These are phyloP conservation scores for Penicillium sp. DNA, from an alignment of 2,329 filamentous ascomycete genomes.

Conservation along the genomic window DNA sequence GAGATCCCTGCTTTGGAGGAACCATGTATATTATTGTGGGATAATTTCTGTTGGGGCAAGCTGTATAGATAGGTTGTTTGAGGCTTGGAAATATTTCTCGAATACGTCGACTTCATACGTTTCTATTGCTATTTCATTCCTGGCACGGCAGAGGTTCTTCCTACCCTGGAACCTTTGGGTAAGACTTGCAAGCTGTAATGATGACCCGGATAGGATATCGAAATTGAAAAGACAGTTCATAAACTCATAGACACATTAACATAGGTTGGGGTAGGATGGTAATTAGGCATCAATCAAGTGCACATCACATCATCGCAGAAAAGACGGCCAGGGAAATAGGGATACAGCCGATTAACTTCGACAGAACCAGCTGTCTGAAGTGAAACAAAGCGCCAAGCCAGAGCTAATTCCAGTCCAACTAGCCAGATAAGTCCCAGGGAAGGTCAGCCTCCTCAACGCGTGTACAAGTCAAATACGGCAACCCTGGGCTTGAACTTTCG, in stretches of 20 bases:
- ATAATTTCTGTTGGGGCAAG: background rate
- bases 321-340: slow-evolving; percentile 6
- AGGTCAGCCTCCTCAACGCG: slow-evolving; percentile 61
- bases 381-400: background rate
- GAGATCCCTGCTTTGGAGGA: background rate
- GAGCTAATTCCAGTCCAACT: background rate
- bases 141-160: background rate
- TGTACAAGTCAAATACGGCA: slow-evolving; percentile 66
- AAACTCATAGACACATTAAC: slow-evolving; percentile 21
- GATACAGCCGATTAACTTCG: background rate
- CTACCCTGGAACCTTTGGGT: background rate
- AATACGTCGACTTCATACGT: background rate
- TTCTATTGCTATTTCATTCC: background rate
- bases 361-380: slow-evolving; percentile 15
- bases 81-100: background rate
- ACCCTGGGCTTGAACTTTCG: slow-evolving; percentile 42
- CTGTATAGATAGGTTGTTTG: background rate
- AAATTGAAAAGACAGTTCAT: slow-evolving; percentile 11
- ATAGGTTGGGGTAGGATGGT: background rate
- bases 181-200: background rate
- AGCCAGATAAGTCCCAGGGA: slow-evolving; percentile 54
- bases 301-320: slow-evolving; percentile 16
- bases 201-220: background rate
- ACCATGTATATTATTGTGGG: slow-evolving; percentile 5
- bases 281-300: slow-evolving; percentile 9